Conservation (phyloP, 257 asterid genomes). For the Jacaranda mimosifolia region DNA sequence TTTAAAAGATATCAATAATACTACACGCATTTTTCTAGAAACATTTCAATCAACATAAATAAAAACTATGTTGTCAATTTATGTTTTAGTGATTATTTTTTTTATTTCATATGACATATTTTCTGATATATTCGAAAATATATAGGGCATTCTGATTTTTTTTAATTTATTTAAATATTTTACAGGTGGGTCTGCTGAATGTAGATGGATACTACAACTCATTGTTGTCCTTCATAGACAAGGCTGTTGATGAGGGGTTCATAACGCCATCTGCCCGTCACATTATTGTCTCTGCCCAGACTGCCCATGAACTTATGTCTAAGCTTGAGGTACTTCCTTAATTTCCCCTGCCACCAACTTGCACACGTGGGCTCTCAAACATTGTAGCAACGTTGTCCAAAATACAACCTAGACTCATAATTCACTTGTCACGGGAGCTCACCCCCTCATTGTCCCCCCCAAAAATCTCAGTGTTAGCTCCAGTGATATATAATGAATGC, state of each 20-base stretch:
- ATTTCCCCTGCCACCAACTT: not conserved
- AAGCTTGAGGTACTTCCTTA: constrained; percentile 65
- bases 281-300: constrained; percentile 77
- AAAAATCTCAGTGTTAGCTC: not conserved
- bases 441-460: no score
- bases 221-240: constrained; percentile 73
- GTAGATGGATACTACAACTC: constrained; percentile 86
- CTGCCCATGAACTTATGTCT: constrained; percentile 80
- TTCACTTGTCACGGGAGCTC: not conserved
- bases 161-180: not conserved
- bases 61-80: no score
- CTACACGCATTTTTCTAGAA: no score
- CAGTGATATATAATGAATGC: not conserved
- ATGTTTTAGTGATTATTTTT: no score
- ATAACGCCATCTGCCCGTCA: constrained; percentile 77
- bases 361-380: constrained; percentile 14
- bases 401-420: not conserved
- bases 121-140: no score
- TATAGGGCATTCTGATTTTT: not conserved
- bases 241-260: constrained; percentile 83
- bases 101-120: no score
- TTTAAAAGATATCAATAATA: no score
- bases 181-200: constrained; percentile 78
- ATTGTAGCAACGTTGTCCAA: not conserved
- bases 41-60: no score